phyloP scores from a whole-genome alignment of 306 rosid genomes.

The Quercus parvula region DNA sequence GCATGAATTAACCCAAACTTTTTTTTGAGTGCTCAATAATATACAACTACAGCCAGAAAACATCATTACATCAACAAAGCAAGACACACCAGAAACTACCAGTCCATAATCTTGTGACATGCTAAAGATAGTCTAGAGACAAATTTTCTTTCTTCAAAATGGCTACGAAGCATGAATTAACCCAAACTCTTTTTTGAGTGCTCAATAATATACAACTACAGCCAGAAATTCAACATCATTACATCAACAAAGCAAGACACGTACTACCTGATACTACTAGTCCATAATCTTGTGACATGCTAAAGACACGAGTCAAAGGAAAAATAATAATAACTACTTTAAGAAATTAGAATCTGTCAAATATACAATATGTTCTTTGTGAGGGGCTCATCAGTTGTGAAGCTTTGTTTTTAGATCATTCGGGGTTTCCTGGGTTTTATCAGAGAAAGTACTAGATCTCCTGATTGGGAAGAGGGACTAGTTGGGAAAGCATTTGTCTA shows the following conservation, averaged over 20 bases:
- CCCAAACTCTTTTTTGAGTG: background rate
- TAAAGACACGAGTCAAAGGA: background rate
- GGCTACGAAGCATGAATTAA: background rate
- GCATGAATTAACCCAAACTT: background rate
- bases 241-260: background rate
- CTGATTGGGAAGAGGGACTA: too few relatives aligned
- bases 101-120: background rate
- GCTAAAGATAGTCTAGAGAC: background rate
- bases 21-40: background rate
- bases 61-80: background rate
- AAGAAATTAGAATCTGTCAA: background rate
- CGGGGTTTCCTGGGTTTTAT: too few relatives aligned
- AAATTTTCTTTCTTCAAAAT: background rate
- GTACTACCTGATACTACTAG: background rate
- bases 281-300: background rate
- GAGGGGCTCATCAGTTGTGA: too few relatives aligned
- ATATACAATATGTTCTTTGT: background rate
- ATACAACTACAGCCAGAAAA: background rate
- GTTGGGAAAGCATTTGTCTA: too few relatives aligned
- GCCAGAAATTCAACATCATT: background rate
- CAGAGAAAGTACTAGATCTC: too few relatives aligned
- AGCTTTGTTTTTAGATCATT: too few relatives aligned
- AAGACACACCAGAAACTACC: background rate
- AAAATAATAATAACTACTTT: background rate
- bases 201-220: background rate